Conservation (phyloP, 208 protist genomes). For the Trypanosoma congolense region DNA sequence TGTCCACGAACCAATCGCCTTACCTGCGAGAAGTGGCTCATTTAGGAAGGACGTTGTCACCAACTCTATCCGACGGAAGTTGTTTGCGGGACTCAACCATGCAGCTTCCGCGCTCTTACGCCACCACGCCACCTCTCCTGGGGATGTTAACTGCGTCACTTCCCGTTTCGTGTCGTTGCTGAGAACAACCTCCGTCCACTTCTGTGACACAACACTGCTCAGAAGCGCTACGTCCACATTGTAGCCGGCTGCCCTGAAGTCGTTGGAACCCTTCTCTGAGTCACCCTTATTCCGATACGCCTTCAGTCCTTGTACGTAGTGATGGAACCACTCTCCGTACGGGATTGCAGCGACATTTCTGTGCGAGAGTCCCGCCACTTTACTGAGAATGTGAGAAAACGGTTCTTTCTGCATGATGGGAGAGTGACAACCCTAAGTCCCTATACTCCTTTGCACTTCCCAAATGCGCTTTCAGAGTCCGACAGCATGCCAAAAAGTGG, state of each 20-base stretch:
- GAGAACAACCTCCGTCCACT: conserved; percentile 49
- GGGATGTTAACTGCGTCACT: not conserved
- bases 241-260: conserved; percentile 9
- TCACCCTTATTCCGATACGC: not conserved
- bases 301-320: conserved; percentile 47
- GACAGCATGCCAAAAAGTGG: too few species aligned
- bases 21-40: conserved; percentile 58
- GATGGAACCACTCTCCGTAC: conserved; percentile 64
- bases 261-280: not conserved
- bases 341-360: conserved; percentile 51
- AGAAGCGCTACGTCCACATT: conserved; percentile 42
- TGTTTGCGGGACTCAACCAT: conserved; percentile 8
- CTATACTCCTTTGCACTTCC: not conserved
- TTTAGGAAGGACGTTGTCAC: conserved; percentile 37
- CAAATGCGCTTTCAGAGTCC: too few species aligned
- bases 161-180: conserved; percentile 2
- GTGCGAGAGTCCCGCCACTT: conserved; percentile 44
- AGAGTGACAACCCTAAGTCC: not conserved
- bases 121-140: conserved; percentile 12
- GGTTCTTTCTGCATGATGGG: conserved; percentile 12
- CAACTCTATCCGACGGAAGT: conserved; percentile 3
- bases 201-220: conserved; percentile 49
- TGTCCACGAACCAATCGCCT: conserved; percentile 36
- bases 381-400: conserved; percentile 24
- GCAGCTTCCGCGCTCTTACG: conserved; percentile 4